Evolutionary conservation across 2,329 filamentous ascomycete species (phyloP), one percentile per base, ranked within the genome.

Genomic region (Rutstroemia sp.): DNA sequence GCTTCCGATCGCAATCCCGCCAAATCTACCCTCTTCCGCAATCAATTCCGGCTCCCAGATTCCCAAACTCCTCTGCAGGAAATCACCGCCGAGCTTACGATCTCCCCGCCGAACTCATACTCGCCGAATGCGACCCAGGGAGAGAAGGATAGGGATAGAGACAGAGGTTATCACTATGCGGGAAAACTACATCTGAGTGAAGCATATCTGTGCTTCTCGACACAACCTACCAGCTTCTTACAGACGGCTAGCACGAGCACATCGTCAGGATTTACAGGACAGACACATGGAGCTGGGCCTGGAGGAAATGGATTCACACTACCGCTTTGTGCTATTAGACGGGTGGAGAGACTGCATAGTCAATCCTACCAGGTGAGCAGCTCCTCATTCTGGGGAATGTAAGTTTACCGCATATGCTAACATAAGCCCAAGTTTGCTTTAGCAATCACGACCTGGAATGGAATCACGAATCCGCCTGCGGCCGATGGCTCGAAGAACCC

Each of bases 301-400:
- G 89, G 89, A 55, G 92, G 92, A 40, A 96, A 96, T 76, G 94
- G 94, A 58, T 97, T 99, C 72, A 96, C 89, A 2, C 83, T 97
- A 55, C 94, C 94, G 4, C 79, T 99, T 21, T 96, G 89, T 71
- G 88, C 90, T 52, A 92, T 99, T 65, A 82, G 94, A 60, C 81
- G 92, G 51, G 94, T 99, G 21, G 94, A 99, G 75, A 81, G 94
- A 57, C 77, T 99, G 56, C 92, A 96, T 68, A 96, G 90, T 67
- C 89, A 95, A 67, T 94, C 86, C 63, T 94, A 95, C 69, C 82
- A 85, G 73, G 79, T 83, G 73, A 62, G 67, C 40, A 17, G 39
- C 48, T 54, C 45, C 42, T 27, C 19, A 48, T 49, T 40, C 36
- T 30, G 16, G 16, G 16, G n/a, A 16, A n/a, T 30, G 39, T 30